A percentile compares a stretch with the other conserved stretches of the same genome.
Evolutionary conservation across 139 green algal species (phyloP).

Genomic region (Bryopsis sp.): DNA sequence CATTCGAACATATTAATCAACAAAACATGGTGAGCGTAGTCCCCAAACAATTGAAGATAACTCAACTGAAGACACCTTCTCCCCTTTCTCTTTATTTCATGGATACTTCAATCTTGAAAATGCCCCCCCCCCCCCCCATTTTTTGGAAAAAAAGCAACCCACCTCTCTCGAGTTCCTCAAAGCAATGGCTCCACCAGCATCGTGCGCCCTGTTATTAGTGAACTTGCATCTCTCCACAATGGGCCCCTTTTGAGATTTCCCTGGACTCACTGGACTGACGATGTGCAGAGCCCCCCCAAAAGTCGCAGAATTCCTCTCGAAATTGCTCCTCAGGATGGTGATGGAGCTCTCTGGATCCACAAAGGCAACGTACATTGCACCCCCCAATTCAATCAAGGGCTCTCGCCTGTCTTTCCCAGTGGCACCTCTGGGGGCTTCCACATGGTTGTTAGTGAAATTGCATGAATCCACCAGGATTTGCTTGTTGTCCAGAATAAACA

Average conservation of each 20-base stretch:
- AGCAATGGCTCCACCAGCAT: constrained; percentile 5
- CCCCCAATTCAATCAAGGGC: constrained; percentile 8
- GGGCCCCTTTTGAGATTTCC: too few relatives aligned
- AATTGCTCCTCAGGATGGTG: constrained; percentile 2
- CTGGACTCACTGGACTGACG: neutral
- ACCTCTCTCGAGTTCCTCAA: constrained; percentile 13
- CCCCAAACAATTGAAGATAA: too few relatives aligned
- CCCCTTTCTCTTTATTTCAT: too few relatives aligned
- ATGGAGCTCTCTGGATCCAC: neutral
- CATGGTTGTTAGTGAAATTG: too few relatives aligned
- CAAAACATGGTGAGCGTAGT: too few relatives aligned
- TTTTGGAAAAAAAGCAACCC: constrained; percentile 3
- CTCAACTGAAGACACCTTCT: too few relatives aligned
- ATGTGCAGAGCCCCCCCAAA: constrained; percentile 1
- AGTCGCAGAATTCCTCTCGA: neutral
- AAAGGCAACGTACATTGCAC: constrained; percentile 16
- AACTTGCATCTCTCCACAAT: constrained; percentile 1
- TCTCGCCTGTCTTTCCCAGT: too few relatives aligned
- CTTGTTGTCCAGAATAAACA: constrained; percentile 12
- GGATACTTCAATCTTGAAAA: neutral
- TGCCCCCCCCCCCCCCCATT: neutral
- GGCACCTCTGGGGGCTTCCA: too few relatives aligned
- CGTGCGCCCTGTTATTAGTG: neutral
- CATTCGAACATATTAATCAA: too few relatives aligned
- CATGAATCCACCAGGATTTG: too few relatives aligned